Evolutionary conservation across 768 basidiomycete genomes (phyloP).

Genomic region (Xerocomellus amylosporus): DNA sequence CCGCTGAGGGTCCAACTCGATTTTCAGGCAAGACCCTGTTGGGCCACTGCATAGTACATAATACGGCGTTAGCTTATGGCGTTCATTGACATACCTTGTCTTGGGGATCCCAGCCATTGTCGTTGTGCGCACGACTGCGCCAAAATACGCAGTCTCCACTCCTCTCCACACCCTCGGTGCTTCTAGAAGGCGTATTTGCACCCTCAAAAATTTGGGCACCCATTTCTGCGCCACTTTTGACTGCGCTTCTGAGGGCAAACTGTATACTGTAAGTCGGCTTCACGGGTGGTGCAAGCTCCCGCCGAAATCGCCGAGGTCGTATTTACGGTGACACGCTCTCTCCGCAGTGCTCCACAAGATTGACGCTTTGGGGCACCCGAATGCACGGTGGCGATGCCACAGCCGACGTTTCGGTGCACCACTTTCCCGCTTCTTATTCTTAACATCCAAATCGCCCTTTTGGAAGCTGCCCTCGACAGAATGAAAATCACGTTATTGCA

Average conservation of each 20-base stretch:
- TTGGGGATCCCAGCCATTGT: background rate
- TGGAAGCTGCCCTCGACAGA: background rate
- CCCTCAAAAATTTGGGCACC: background rate
- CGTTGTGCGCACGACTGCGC: background rate
- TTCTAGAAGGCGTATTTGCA: background rate
- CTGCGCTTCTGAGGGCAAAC: background rate
- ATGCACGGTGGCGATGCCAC: background rate
- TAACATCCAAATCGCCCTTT: background rate
- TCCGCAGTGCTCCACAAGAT: conserved; percentile 20
- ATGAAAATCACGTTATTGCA: conserved; percentile 2
- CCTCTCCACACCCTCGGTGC: background rate
- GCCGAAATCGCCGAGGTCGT: background rate
- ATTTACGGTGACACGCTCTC: background rate
- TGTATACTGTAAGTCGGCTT: background rate
- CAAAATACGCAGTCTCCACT: background rate
- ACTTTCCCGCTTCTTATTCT: background rate
- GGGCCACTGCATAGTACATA: background rate
- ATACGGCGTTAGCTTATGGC: background rate
- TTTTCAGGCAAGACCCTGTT: background rate
- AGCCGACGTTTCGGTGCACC: background rate
- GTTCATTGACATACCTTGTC: background rate
- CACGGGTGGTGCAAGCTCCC: background rate
- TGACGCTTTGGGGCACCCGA: conserved; percentile 3
- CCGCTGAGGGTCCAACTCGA: background rate
- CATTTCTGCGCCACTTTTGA: conserved; percentile 1